Base-by-base conservation (phyloP, 2,329 filamentous ascomycete genomes). In the Eutypa lata region DNA sequence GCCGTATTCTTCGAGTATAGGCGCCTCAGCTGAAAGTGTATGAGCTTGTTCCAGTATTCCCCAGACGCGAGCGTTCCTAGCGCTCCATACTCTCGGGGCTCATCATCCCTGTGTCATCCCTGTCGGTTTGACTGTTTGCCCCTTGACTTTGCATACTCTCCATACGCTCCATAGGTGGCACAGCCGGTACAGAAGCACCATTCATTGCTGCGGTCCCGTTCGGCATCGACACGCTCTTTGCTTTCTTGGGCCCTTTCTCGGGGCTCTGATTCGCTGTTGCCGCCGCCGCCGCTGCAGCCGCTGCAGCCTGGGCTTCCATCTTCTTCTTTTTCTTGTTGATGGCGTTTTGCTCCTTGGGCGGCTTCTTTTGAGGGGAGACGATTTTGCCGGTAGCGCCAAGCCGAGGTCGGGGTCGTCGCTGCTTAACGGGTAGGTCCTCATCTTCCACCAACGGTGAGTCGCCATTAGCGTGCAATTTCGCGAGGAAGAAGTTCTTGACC, bases 351-450 rank as follows among this genome's bases (percentile, higher is more conserved):
- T 94, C 90, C 66, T 89, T 87, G 21, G 90, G 82, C 31, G 90
- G 89, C 7, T 90, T 80, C 74, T 95, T 96, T 62, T 91, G 85
- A 31, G 90, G 90, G 49, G 86, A 89, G 11, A 88, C 88, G 60
- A 96, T 96, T 77, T 95, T 96, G 65, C 90, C 90, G 19, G 87
- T 92, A 19, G 84, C 82, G 33, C 81, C 81, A 22, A 84, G 78
- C 31, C 82, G 77, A n/a, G 84, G 82, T n/a, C 82, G 78, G 22
- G 75, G 90, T 73, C 75, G 88, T 76, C 91, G 82, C 73, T 99
- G 94, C 73, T 99, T 99, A 51, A 87, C 83, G 16, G 95, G 94
- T 22, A 99, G 76, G 61, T 99, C 93, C 66, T 97, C 90, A 72
- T 99, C 94, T 75, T 99, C 94, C 49, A 96, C 77, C 59, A 99